These are phyloP conservation scores for Amaranthus tricolor DNA, from an alignment of 179 eudicot species.

Conservation along the genomic window DNA sequence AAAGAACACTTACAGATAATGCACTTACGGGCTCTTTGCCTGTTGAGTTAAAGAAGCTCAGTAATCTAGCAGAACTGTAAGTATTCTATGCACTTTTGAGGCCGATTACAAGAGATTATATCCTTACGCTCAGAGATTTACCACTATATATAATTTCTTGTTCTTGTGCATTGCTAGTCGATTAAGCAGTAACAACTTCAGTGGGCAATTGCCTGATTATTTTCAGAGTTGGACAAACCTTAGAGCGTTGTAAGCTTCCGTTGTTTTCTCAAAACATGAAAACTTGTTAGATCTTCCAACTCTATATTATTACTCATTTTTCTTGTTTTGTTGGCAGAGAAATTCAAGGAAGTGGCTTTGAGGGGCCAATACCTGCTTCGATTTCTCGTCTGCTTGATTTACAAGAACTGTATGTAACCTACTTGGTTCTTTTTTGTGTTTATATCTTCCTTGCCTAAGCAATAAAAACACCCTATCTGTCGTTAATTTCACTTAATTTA, in stretches of 20 bases:
- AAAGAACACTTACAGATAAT: constrained; percentile 39
- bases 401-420: constrained; percentile 36
- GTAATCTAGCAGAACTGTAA: constrained; percentile 38
- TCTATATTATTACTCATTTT: neutral
- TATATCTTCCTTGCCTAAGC: neutral
- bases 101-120: neutral
- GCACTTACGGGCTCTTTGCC: constrained; percentile 45
- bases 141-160: no score
- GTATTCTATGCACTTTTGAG: constrained; percentile 16
- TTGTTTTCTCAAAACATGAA: neutral
- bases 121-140: no score
- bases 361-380: constrained; percentile 50
- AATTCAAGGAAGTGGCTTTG: constrained; percentile 43
- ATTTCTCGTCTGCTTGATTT: constrained; percentile 33
- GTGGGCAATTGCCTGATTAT: constrained; percentile 39
- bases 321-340: constrained; percentile 28
- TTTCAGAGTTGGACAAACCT: constrained; percentile 37
- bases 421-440: neutral
- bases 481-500: neutral
- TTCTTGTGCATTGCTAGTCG: constrained; percentile 19
- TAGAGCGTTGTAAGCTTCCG: constrained; percentile 30
- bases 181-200: constrained; percentile 49
- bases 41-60: constrained; percentile 32
- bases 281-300: neutral
- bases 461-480: neutral